Evolutionary conservation across 106 monocot genomes (phyloP).

Genomic region (Dactylorhiza incarnata): DNA sequence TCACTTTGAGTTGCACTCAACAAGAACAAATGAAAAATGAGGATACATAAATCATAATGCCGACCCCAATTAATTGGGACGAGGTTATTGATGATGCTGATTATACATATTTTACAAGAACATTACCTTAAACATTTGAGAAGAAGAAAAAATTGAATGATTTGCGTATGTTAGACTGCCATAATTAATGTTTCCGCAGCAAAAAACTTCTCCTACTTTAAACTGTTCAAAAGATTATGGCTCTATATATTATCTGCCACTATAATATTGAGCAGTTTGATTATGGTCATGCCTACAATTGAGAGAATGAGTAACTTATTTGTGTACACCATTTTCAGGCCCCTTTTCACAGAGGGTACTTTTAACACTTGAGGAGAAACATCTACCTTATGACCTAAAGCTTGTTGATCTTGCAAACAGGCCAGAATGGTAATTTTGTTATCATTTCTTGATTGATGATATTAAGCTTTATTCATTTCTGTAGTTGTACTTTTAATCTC

Average conservation of each 20-base stretch:
- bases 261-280: not conserved
- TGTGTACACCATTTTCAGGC: conserved; percentile 34
- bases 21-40: no score
- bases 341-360: conserved; percentile 89
- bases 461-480: not conserved
- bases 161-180: not conserved
- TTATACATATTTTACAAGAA: no score
- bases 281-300: not conserved
- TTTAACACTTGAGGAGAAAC: conserved; percentile 83
- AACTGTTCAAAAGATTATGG: not conserved
- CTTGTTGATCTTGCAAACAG: conserved; percentile 68
- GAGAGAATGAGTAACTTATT: not conserved
- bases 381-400: conserved; percentile 69
- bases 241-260: not conserved
- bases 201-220: not conserved
- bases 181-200: not conserved
- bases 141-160: not conserved
- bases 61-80: no score
- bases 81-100: no score
- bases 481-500: not conserved
- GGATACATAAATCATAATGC: no score
- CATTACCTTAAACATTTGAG: not conserved
- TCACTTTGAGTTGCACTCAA: no score
- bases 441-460: not conserved
- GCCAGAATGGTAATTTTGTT: conserved; percentile 55